Evolutionary conservation across 192 early-diverging fungal genomes (phyloP).

Genomic region (Mortierella alpina): DNA sequence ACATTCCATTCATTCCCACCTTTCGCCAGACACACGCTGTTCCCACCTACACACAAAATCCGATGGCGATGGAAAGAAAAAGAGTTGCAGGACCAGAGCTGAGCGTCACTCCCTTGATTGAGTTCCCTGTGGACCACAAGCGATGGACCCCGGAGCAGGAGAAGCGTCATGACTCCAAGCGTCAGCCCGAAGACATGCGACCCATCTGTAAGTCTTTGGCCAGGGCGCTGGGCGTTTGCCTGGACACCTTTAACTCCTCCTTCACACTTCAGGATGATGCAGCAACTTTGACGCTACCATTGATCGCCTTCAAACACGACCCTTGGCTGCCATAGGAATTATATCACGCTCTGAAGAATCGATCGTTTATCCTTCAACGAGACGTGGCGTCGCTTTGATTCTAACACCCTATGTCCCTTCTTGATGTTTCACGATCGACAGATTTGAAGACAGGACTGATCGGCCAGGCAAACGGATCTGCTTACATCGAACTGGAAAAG

Average conservation of each 20-base stretch:
- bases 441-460: conserved; percentile 79
- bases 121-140: conserved; percentile 48
- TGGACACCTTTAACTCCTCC: background rate
- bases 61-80: conserved; percentile 58
- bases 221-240: background rate
- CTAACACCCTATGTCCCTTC: background rate
- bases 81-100: conserved; percentile 65
- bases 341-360: background rate
- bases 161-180: conserved; percentile 58
- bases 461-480: conserved; percentile 79
- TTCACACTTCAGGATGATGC: background rate
- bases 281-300: no score
- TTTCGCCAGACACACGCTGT: background rate
- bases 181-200: conserved; percentile 63
- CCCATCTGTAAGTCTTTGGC: conserved; percentile 60
- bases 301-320: no score
- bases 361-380: background rate
- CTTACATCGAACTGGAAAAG: conserved; percentile 77
- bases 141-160: conserved; percentile 38
- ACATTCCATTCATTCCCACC: background rate
- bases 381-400: background rate
- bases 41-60: background rate
- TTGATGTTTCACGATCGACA: conserved; percentile 16
- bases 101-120: conserved; percentile 60
- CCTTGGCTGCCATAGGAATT: background rate